Evolutionary conservation across 2,329 filamentous ascomycete genomes (phyloP).

Genomic region (Calycina herbarum): DNA sequence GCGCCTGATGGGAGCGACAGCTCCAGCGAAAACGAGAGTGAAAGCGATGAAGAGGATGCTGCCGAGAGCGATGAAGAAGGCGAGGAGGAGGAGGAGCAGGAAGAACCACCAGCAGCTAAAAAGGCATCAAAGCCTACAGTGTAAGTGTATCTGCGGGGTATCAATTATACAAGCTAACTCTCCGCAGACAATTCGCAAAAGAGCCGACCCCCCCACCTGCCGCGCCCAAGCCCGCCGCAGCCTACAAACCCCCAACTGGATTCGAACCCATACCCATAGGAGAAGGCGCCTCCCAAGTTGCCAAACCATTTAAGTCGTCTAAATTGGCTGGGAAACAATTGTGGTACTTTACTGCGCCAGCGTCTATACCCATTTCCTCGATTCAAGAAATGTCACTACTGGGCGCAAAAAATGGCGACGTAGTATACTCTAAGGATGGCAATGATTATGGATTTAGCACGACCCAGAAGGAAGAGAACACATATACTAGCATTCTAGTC

Average conservation of each 20-base stretch:
- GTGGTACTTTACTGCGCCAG: constrained; percentile 78
- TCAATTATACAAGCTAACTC: neutral
- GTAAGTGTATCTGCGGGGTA: constrained; percentile 1
- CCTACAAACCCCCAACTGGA: constrained; percentile 32
- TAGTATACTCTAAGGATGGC: constrained; percentile 62
- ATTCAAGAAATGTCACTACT: constrained; percentile 65
- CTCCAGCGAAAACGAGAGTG: constrained; percentile 34
- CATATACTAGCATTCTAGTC: constrained; percentile 59
- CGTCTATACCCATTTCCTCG: constrained; percentile 66
- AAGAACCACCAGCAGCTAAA: constrained; percentile 24
- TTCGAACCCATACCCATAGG: constrained; percentile 28
- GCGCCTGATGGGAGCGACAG: constrained; percentile 24
- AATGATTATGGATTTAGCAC: constrained; percentile 61
- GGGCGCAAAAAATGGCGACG: constrained; percentile 52
- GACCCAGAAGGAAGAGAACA: constrained; percentile 51
- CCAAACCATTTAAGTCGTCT: constrained; percentile 57
- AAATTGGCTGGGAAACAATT: constrained; percentile 70
- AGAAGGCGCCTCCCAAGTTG: constrained; percentile 18
- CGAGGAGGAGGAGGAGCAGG: constrained; percentile 35
- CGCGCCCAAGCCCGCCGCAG: neutral
- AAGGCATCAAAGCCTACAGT: constrained; percentile 12
- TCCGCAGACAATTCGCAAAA: constrained; percentile 20
- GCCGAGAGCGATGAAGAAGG: constrained; percentile 40
- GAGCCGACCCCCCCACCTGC: constrained; percentile 20
- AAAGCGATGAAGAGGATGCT: constrained; percentile 30